These are phyloP conservation scores for Mrakia gelida DNA, from an alignment of 768 basidiomycete genomes.

Conservation along the genomic window DNA sequence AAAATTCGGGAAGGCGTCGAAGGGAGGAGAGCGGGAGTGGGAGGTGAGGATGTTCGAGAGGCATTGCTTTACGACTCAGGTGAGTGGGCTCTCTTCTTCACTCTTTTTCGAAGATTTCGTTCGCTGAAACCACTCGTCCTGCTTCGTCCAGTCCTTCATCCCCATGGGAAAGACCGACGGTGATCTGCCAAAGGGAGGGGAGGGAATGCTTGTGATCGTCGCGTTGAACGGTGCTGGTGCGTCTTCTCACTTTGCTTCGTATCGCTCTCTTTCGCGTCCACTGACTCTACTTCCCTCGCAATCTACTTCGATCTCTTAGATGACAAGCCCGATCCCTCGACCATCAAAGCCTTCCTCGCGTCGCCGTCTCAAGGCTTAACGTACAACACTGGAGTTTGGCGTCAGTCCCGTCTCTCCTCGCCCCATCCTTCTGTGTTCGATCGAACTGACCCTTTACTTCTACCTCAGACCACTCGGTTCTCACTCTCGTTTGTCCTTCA, in stretches of 20 bases:
- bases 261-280: too few species aligned
- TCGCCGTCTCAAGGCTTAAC: slow-evolving; percentile 76
- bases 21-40: slow-evolving; percentile 43
- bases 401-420: slow-evolving; percentile 54
- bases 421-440: background rate
- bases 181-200: slow-evolving; percentile 45
- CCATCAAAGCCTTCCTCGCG: slow-evolving; percentile 76
- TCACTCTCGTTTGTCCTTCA: slow-evolving; percentile 4
- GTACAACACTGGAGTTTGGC: slow-evolving; percentile 82
- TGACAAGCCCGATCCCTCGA: slow-evolving; percentile 70
- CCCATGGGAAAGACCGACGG: slow-evolving; percentile 68
- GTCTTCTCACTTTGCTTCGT: slow-evolving; percentile 23
- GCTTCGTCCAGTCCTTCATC: slow-evolving; percentile 57
- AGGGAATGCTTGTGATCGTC: slow-evolving; percentile 74
- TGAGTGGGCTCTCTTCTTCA: background rate
- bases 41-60: slow-evolving; percentile 75
- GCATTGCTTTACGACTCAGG: slow-evolving; percentile 83
- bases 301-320: slow-evolving; percentile 63
- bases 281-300: too few species aligned
- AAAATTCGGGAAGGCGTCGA: slow-evolving; percentile 45
- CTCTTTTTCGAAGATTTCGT: background rate
- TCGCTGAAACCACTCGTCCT: background rate
- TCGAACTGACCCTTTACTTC: background rate
- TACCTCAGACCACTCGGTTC: slow-evolving; percentile 17
- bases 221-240: slow-evolving; percentile 62